Evolutionary conservation across 306 rosid genomes (phyloP).

Genomic region (Rosa persica): DNA sequence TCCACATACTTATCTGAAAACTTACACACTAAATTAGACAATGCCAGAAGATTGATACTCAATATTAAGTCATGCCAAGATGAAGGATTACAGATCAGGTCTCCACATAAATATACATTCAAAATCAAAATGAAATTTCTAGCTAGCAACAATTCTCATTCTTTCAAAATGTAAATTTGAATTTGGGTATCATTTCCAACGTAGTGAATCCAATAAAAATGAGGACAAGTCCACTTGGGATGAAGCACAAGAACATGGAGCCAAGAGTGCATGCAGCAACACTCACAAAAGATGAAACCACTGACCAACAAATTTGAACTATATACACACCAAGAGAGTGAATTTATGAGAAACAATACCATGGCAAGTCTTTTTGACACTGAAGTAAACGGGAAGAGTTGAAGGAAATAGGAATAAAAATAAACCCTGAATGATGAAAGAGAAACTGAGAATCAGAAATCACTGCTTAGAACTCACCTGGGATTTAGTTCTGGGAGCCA

Average conservation of each 20-base stretch:
- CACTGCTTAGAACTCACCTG: background rate
- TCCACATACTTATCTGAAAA: background rate
- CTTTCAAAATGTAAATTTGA: background rate
- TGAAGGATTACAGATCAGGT: background rate
- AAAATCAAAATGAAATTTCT: background rate
- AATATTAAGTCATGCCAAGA: background rate
- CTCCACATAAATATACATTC: background rate
- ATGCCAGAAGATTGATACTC: background rate
- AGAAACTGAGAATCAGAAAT: background rate
- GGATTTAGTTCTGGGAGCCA: background rate
- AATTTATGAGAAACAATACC: background rate
- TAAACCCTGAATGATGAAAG: background rate
- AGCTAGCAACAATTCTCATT: background rate
- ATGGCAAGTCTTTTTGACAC: background rate
- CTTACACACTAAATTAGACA: background rate
- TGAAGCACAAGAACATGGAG: background rate
- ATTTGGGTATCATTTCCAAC: background rate
- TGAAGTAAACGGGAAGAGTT: too few species aligned
- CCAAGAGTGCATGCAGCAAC: constrained; percentile 8
- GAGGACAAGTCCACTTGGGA: too few species aligned
- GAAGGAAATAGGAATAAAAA: background rate
- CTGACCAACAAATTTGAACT: background rate
- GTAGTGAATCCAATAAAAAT: too few species aligned
- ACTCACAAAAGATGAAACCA: background rate
- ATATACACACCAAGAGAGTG: background rate